These are phyloP conservation scores for Diaporthe caulivora DNA, from an alignment of 2,329 filamentous ascomycete genomes.

Conservation along the genomic window DNA sequence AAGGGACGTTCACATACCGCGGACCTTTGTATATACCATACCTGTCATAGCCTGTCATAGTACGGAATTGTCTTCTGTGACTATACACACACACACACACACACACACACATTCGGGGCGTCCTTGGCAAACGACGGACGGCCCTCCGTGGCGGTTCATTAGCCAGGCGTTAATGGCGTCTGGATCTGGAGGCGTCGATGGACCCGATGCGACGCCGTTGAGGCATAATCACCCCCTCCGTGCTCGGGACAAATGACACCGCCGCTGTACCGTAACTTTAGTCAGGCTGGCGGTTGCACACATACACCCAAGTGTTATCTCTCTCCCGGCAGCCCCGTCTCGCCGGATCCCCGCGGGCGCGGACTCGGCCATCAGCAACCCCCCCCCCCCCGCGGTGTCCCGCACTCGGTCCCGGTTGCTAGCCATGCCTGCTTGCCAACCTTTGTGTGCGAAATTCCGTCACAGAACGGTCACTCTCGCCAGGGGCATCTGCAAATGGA, in stretches of 20 bases:
- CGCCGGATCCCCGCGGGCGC: conserved; percentile 1
- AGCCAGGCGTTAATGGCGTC: conserved; percentile 11
- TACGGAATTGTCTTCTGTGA: too few species aligned
- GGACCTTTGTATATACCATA: neutral
- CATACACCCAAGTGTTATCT: too few species aligned
- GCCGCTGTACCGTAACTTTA: neutral
- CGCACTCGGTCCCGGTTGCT: neutral
- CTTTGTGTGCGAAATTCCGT: neutral
- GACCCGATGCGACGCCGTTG: conserved; percentile 11
- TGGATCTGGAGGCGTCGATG: neutral
- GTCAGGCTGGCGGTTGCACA: neutral
- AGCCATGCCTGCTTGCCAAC: neutral
- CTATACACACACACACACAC: too few species aligned
- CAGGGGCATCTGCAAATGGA: neutral
- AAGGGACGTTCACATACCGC: too few species aligned
- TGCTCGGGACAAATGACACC: neutral
- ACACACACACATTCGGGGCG: neutral
- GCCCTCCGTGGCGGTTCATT: conserved; percentile 2
- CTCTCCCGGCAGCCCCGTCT: neutral
- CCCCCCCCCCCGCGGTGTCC: too few species aligned
- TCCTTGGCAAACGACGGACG: neutral
- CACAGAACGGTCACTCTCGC: neutral
- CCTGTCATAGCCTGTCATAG: too few species aligned
- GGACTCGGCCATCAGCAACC: neutral
- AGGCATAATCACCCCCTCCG: neutral